Conservation (phyloP, 2,329 filamentous ascomycete species). For the Pseudogymnoascus sp. region DNA sequence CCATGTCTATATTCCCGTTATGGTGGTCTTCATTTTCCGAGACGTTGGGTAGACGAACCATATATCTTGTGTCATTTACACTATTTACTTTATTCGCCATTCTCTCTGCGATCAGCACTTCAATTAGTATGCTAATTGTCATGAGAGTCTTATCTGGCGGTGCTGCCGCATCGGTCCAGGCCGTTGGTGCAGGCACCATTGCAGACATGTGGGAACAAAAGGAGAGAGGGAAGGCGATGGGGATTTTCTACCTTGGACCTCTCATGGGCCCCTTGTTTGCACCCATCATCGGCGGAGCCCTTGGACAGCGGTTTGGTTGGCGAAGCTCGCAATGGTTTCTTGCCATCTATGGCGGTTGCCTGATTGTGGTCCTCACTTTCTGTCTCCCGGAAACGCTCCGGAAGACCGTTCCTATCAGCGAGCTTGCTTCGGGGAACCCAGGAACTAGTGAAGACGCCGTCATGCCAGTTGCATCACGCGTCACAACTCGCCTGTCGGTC, state of each 20-base stretch:
- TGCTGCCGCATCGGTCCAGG: slow-evolving; percentile 70
- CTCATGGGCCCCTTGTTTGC: slow-evolving; percentile 65
- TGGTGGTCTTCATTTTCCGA: slow-evolving; percentile 80
- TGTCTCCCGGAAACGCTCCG: slow-evolving; percentile 55
- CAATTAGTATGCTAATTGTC: slow-evolving; percentile 67
- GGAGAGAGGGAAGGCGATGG: slow-evolving; percentile 72
- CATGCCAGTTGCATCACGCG: slow-evolving; percentile 34
- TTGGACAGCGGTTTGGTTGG: slow-evolving; percentile 65
- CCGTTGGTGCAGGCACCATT: slow-evolving; percentile 75
- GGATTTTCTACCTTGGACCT: slow-evolving; percentile 73
- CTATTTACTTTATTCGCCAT: slow-evolving; percentile 65
- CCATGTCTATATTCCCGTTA: slow-evolving; percentile 74
- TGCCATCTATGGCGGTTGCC: slow-evolving; percentile 55
- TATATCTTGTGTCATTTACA: slow-evolving; percentile 67
- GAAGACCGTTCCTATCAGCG: neutral
- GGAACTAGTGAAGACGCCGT: slow-evolving; percentile 12
- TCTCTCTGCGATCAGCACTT: slow-evolving; percentile 58
- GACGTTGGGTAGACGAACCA: slow-evolving; percentile 60
- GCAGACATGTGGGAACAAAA: slow-evolving; percentile 69
- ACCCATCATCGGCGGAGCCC: slow-evolving; percentile 65
- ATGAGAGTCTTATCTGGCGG: slow-evolving; percentile 68
- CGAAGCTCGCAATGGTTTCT: slow-evolving; percentile 71
- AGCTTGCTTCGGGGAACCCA: neutral
- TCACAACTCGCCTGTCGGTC: slow-evolving; percentile 54
- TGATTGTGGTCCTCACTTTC: slow-evolving; percentile 49